These are phyloP conservation scores for Trichosporon asahii DNA, from an alignment of 1,284 basidiomycete species.

Conservation along the genomic window DNA sequence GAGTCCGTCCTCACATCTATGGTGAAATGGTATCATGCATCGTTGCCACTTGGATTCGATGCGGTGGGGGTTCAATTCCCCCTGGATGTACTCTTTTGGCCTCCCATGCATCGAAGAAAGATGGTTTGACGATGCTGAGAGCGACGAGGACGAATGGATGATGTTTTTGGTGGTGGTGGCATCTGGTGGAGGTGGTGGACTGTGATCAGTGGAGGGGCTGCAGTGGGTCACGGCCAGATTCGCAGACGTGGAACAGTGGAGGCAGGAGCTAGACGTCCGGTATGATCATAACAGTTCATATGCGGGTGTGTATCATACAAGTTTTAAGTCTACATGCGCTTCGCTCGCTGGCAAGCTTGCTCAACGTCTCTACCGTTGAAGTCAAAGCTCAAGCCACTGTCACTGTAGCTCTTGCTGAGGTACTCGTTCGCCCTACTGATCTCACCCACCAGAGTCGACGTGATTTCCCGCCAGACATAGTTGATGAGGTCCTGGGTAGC, in stretches of 20 bases:
- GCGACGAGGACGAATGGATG: not conserved
- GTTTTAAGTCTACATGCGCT: conserved; percentile 13
- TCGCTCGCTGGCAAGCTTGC: conserved; percentile 62
- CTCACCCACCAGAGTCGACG: conserved; percentile 70
- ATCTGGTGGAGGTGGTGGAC: not conserved
- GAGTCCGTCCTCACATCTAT: not conserved
- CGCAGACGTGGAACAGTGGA: no score
- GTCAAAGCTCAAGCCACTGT: conserved; percentile 67
- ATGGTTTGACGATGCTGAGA: not conserved
- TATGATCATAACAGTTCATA: not conserved
- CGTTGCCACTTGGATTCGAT: not conserved
- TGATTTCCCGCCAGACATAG: conserved; percentile 82
- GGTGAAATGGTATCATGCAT: not conserved
- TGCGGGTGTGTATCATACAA: not conserved
- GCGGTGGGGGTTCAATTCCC: not conserved
- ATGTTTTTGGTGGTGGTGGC: not conserved
- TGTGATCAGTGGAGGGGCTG: not conserved
- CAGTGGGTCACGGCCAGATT: not conserved
- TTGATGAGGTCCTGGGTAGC: conserved; percentile 65
- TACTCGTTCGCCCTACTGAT: conserved; percentile 66
- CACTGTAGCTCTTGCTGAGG: conserved; percentile 72
- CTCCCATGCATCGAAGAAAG: not conserved
- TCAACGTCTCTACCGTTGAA: conserved; percentile 74
- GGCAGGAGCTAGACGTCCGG: no score
- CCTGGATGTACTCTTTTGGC: not conserved